Conservation (phyloP, 768 basidiomycete species). For the Mycena albidolilacea region DNA sequence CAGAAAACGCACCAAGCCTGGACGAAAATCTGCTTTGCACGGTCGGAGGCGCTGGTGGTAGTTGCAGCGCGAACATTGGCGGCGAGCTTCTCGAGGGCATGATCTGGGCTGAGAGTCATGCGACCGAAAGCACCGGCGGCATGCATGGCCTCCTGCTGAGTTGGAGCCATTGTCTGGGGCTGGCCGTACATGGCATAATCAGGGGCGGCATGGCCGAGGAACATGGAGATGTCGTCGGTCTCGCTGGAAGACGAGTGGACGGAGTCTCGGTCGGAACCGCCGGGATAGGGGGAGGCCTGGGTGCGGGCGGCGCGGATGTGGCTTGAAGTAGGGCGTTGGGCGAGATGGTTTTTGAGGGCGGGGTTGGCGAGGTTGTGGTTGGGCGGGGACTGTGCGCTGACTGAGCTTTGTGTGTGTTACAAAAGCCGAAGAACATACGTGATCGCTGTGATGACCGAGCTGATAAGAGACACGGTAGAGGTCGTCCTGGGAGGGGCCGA, state of each 20-base stretch:
- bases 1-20: constrained; percentile 82
- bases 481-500: constrained; percentile 74
- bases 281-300: constrained; percentile 88
- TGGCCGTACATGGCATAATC: constrained; percentile 80
- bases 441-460: constrained; percentile 62
- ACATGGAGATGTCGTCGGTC: constrained; percentile 90
- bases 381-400: constrained; percentile 73
- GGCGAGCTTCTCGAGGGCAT: constrained; percentile 87
- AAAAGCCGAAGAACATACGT: constrained; percentile 52
- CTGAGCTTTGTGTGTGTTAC: constrained; percentile 37
- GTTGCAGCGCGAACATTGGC: constrained; percentile 91
- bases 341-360: constrained; percentile 80
- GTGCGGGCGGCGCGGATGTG: constrained; percentile 84
- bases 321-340: constrained; percentile 60
- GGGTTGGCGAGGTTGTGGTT: constrained; percentile 83
- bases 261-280: constrained; percentile 77
- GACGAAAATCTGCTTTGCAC: constrained; percentile 94
- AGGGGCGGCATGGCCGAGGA: constrained; percentile 62
- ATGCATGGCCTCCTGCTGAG: constrained; percentile 68
- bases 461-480: constrained; percentile 79
- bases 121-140: constrained; percentile 82
- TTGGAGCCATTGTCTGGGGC: constrained; percentile 62
- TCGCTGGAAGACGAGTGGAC: constrained; percentile 91
- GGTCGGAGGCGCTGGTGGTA: constrained; percentile 91
- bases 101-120: constrained; percentile 83